Percentiles rank a stretch among this genome's conserved stretches.
phyloP scores from a whole-genome alignment of 83 land plant species.

The Isoetes engelmannii region DNA sequence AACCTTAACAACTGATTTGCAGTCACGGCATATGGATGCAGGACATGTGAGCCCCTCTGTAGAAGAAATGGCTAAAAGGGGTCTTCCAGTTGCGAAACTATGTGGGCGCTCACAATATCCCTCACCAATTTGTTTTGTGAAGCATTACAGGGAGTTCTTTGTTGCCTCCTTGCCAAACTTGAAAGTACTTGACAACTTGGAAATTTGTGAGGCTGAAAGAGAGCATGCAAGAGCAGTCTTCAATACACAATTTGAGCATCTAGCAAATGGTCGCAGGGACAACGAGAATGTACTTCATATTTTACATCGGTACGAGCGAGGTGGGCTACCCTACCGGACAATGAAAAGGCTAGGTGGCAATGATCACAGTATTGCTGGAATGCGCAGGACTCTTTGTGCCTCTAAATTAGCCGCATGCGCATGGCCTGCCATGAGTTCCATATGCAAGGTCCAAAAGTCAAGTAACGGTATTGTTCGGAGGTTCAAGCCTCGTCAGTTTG shows the following conservation, averaged over 20 bases:
- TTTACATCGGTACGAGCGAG: conserved; percentile 50
- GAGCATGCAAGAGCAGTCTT: conserved; percentile 41
- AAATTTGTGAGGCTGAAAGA: conserved; percentile 43
- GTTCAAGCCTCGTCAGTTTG: conserved; percentile 83
- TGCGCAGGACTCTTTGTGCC: conserved; percentile 57
- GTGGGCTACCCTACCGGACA: conserved; percentile 21
- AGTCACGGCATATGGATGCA: too few relatives aligned
- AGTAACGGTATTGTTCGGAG: conserved; percentile 27
- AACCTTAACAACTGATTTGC: too few relatives aligned
- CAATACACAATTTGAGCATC: conserved; percentile 46
- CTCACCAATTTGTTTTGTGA: conserved; percentile 70
- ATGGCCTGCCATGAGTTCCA: conserved; percentile 49
- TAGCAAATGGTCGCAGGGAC: conserved; percentile 48
- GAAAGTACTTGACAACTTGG: conserved; percentile 61
- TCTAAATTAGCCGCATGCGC: conserved; percentile 57
- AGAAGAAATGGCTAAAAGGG: too few relatives aligned
- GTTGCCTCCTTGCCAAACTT: conserved; percentile 46
- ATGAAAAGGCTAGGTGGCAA: conserved; percentile 14
- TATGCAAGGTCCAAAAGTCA: conserved; percentile 35
- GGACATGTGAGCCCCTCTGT: too few relatives aligned
- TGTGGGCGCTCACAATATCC: conserved; percentile 29
- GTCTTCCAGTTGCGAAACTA: too few relatives aligned
- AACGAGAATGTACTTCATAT: conserved; percentile 47
- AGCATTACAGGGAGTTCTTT: conserved; percentile 66
- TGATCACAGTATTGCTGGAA: conserved; percentile 36